Evolutionary conservation across 768 basidiomycete genomes (phyloP), one percentile per base, ranked within the genome.

Genomic region (Termitomyces sp.): DNA sequence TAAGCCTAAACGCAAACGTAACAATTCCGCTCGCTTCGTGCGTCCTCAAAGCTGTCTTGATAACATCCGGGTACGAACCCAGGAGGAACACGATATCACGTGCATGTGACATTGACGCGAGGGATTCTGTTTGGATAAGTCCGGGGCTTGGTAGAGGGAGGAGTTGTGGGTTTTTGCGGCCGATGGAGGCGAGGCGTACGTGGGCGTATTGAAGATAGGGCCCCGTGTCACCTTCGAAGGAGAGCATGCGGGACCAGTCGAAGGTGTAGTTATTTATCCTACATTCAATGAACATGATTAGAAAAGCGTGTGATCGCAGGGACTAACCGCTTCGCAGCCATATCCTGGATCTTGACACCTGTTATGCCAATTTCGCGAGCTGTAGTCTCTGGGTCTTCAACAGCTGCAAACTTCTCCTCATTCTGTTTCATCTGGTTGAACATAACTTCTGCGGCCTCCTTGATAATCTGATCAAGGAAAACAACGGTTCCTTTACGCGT

Each of bases 191-290:
- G 32, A 98, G 78, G 20, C 95, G 91, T 64, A 94, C 94, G 74
- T 97, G 95, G 0, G 94, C 92, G 70, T 98, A 98, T 76, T 98
- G 95, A 28, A 98, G 84, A 76, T 97, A 98, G 0, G 94, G 92
- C 1, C 92, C 93, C 0, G 93, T 95, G 72, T 98, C 95, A 45
- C 95, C 95, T 71, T 97, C 93, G 71, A 96, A 97, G 35, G 92
- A 93, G 51, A 88, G 82, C 92, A 97, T 95, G 43, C 94, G 85
- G 60, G 90, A 85, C 87, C 92, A 92, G 72, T 94, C 90, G 75
- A 97, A 99, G 1, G 82, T 87, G 75, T 98, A 98, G 75, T 97
- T 94, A 74, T 94, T 95, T 68, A 97, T 90, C 60, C 94, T 96
- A 62, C 5, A 20, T n/a, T 36, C 16, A 13, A 51, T 36, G 14